Percentiles rank a stretch among this genome's conserved stretches.
These are phyloP conservation scores for Bolboschoenoplectus hybrid DNA, from an alignment of 202 grass and related monocot genomes.

Conservation along the genomic window DNA sequence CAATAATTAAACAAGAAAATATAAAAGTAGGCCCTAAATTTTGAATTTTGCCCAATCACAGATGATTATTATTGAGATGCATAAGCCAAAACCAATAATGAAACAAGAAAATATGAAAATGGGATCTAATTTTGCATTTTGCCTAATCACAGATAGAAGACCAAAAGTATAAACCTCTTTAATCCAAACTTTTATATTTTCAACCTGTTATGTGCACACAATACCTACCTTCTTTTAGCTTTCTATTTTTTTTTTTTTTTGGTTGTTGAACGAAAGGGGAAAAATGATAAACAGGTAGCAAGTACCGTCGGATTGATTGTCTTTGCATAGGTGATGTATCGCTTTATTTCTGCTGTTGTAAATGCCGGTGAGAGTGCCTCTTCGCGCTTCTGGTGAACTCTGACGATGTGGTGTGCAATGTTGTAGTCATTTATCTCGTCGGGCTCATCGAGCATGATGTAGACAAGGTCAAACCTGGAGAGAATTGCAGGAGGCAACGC, in stretches of 20 bases:
- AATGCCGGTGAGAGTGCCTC: slow-evolving; percentile 93
- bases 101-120: slow-evolving; percentile 16
- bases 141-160: not conserved
- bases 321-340: slow-evolving; percentile 81
- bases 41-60: slow-evolving; percentile 18
- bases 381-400: slow-evolving; percentile 94
- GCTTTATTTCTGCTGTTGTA: slow-evolving; percentile 85
- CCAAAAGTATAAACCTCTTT: not conserved
- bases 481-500: slow-evolving; percentile 93
- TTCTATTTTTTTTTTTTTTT: not conserved
- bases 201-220: not conserved
- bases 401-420: slow-evolving; percentile 98
- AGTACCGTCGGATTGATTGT: slow-evolving; percentile 89
- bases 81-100: slow-evolving; percentile 39
- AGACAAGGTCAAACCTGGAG: slow-evolving; percentile 98
- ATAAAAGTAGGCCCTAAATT: not conserved
- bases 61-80: not conserved
- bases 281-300: slow-evolving; percentile 27
- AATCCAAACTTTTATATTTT: not conserved
- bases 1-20: slow-evolving; percentile 37
- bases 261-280: not conserved
- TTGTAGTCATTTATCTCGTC: slow-evolving; percentile 98
- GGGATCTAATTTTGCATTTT: slow-evolving; percentile 6
- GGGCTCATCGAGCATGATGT: slow-evolving; percentile 99
- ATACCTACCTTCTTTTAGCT: not conserved